Evolutionary conservation across 495 filamentous ascomycete species (phyloP).

Genomic region (Bombardia bombarda): DNA sequence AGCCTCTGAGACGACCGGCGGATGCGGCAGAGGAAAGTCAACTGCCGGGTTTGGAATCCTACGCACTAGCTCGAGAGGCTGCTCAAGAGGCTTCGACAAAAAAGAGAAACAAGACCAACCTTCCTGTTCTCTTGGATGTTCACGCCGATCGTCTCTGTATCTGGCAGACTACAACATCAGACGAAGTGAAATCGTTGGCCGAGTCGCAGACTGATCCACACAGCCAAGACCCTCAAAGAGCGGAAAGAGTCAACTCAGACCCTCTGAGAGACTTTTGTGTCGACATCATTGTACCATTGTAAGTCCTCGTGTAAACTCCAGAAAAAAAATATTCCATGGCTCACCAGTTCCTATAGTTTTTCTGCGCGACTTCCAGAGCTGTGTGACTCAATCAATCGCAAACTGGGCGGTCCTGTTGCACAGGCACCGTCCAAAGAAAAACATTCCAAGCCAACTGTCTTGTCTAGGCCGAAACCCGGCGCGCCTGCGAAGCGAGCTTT

Average conservation of each 20-base stretch:
- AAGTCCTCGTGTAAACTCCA: conserved; percentile 32
- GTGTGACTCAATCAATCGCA: conserved; percentile 71
- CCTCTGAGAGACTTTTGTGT: conserved; percentile 66
- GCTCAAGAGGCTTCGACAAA: conserved; percentile 19
- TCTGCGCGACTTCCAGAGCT: conserved; percentile 72
- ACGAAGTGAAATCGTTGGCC: conserved; percentile 43
- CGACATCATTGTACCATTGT: conserved; percentile 91
- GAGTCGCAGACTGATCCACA: conserved; percentile 32
- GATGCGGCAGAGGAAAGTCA: conserved; percentile 30
- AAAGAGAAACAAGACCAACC: conserved; percentile 35
- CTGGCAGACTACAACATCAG: conserved; percentile 77
- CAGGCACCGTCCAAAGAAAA: conserved; percentile 54
- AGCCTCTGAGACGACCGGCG: conserved; percentile 37
- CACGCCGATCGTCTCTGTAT: conserved; percentile 89
- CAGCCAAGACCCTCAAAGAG: conserved; percentile 21
- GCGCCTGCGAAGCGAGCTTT: conserved; percentile 46
- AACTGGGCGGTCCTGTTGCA: conserved; percentile 70
- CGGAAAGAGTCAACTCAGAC: conserved; percentile 26
- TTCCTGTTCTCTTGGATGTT: conserved; percentile 62
- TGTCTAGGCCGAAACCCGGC: conserved; percentile 41
- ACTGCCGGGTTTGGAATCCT: conserved; percentile 28
- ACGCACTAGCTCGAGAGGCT: conserved; percentile 12
- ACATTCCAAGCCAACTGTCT: conserved; percentile 27
- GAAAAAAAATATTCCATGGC: neutral
- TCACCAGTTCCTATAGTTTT: conserved; percentile 44